Evolutionary conservation across 2,329 filamentous ascomycete genomes (phyloP), one percentile per base, ranked within the genome.

Genomic region (Fusarium sp.): DNA sequence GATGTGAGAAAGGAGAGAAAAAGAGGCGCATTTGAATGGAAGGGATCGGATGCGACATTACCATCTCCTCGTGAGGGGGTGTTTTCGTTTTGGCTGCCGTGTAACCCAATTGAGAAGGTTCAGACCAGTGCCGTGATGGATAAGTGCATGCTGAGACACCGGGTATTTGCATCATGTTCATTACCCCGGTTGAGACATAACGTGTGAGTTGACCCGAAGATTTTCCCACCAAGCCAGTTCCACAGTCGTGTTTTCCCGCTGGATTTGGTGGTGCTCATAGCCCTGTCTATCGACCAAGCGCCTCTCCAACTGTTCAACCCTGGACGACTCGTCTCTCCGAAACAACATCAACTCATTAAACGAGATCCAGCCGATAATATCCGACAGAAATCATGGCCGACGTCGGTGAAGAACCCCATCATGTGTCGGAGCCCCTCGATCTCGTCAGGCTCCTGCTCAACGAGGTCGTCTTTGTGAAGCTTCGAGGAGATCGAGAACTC

Each of bases 381-480:
- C 35, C 37, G n/a, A 27, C 48, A 23, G 54, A 75, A 75, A 85
- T 75, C 70, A 98, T 98, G 95, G 94, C 95, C 78, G 95, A 98
- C 84, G 89, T 88, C 74, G 94, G 93, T 81, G 93, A 95, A 81
- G 91, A 92, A 76, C 87, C 90, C 68, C 87, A 88, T 77, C 89
- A 93, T 67, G 93, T 95, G 67, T 92, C 95, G 63, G 96, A 99
- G 87, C 96, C 97, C 65, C 93, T 99, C 81, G 97, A 98, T 84
- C 92, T 99, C 48, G 97, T 99, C 77, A 94, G 95, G 78, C 91
- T 99, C 66, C 94, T 96, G 77, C 90, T 99, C 57, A 96, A 98
- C 83, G 97, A 99, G 85, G 91, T 97, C 54, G 97, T 99, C 61
- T 97, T 98, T 84, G 96, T 99, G 77, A 98, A 98, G 90, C 89